Conservation (phyloP, 2,329 filamentous ascomycete species). For the Chaetomium sp. region DNA sequence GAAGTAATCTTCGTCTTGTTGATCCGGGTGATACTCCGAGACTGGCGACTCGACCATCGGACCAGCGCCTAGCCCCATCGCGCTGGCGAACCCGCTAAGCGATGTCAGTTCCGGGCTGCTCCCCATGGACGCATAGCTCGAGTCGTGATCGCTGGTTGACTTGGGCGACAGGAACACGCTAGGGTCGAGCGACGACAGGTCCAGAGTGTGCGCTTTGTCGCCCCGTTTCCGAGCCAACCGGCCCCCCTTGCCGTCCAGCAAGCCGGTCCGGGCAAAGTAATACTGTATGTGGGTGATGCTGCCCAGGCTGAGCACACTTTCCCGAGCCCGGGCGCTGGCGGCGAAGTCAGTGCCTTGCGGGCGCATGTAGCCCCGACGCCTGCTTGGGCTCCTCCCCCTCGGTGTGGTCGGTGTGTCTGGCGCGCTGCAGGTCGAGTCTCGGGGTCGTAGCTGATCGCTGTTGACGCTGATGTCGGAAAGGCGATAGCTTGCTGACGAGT, state of each 20-base stretch:
- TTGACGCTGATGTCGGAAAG: constrained; percentile 47
- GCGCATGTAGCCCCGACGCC: constrained; percentile 81
- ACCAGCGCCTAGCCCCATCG: constrained; percentile 38
- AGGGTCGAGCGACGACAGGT: constrained; percentile 57
- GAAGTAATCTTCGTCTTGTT: constrained; percentile 45
- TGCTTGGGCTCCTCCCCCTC: constrained; percentile 38
- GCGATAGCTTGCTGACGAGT: constrained; percentile 63
- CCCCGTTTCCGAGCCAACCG: constrained; percentile 71
- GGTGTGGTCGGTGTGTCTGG: constrained; percentile 33
- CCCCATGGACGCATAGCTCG: constrained; percentile 61
- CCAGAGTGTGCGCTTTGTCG: constrained; percentile 59
- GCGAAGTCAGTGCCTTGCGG: constrained; percentile 88
- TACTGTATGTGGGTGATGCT: constrained; percentile 98
- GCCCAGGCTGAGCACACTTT: constrained; percentile 93
- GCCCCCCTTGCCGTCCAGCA: constrained; percentile 90
- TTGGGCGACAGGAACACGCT: constrained; percentile 43
- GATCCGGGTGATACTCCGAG: constrained; percentile 45
- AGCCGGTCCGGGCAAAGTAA: constrained; percentile 92
- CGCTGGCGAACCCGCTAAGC: constrained; percentile 39
- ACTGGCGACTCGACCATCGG: constrained; percentile 52
- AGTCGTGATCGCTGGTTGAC: constrained; percentile 54
- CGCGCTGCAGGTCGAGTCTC: constrained; percentile 52
- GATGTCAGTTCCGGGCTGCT: constrained; percentile 59
- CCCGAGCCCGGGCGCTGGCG: constrained; percentile 82
- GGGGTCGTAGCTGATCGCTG: constrained; percentile 39